Base-by-base conservation (phyloP, 1,139 yeast genomes). In the Zygosaccharomyces sapae region DNA sequence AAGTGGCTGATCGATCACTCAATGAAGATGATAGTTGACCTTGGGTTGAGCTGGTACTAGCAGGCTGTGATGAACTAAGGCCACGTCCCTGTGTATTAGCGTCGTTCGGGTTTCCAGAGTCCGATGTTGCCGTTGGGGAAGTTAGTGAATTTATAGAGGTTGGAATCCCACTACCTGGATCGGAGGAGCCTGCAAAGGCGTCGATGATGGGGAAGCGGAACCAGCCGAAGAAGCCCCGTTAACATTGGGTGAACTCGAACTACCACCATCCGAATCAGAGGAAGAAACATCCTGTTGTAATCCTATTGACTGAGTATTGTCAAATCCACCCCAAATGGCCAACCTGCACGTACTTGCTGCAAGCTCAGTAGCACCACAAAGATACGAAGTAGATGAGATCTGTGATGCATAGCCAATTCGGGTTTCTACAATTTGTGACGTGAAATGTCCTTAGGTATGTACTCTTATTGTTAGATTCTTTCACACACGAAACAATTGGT, bases 261-360 rank as follows among this genome's bases (percentile, higher is more conserved):
- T 31, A 12, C 16, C 20, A 31, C 34, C 34, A 31, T 12, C 16
- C 9, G 18, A 8, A 31, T 31, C 16, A 12, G 34, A 31, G 10
- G 34, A 12, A 13, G 34, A 31, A 12, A 31, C 34, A 31, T 16
- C 24, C 13, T 16, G 22, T 16, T 38, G 41, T 4, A 38, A 12
- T 13, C 25, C 13, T 10, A 5, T 22, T 3, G 34, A 16, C 29
- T 38, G 41, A 20, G 4, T 16, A 31, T 12, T 16, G 16, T 6
- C 16, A 31, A 22, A 12, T 29, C 34, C 41, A 27, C 41, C 24
- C 33, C 34, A 27, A 38, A 38, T 38, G 41, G 33, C 41, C 33
- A 38, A n/a, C 20, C 41, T 38, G 25, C 25, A 16, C 29, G 41
- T 24, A 27, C 41, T 7, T 38, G 33, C 8, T 27, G 33, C 41